Conservation (phyloP, 768 basidiomycete species). For the Holtermannia corniformis region DNA sequence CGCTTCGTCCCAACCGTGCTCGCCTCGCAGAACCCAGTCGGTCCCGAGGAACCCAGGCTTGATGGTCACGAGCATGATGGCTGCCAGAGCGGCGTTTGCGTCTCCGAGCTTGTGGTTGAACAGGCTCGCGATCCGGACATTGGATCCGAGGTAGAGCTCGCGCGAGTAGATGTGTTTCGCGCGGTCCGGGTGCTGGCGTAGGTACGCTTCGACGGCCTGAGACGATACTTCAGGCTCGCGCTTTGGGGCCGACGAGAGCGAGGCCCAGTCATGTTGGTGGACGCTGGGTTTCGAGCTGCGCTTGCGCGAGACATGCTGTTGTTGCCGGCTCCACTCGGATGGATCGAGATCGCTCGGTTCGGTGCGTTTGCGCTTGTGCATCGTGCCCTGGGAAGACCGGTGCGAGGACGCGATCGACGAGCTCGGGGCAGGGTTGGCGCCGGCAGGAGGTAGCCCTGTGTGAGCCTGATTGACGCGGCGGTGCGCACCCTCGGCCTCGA, state of each 20-base stretch:
- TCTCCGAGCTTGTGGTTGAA: neutral
- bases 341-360: conserved; percentile 12
- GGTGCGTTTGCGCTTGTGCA: conserved; percentile 4
- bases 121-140: conserved; percentile 18
- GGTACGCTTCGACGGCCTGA: conserved; percentile 26
- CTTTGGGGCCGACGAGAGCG: conserved; percentile 8
- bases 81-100: conserved; percentile 15
- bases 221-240: conserved; percentile 24
- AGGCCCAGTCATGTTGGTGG: conserved; percentile 10
- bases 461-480: no score
- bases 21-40: conserved; percentile 27
- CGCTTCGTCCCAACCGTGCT: conserved; percentile 29
- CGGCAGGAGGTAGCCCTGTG: no score
- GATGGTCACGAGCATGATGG: conserved; percentile 23
- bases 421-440: no score
- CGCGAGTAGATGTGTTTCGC: conserved; percentile 11
- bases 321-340: conserved; percentile 20
- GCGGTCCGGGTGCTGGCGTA: conserved; percentile 18
- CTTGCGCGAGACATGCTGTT: conserved; percentile 1
- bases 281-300: neutral
- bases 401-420: no score
- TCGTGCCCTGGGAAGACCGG: no score
- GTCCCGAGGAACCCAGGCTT: conserved; percentile 19
- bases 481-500: conserved; percentile 22
- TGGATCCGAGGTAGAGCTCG: conserved; percentile 21